phyloP scores from a whole-genome alignment of 148 eudicot species.

The Amaranthus cruentus region DNA sequence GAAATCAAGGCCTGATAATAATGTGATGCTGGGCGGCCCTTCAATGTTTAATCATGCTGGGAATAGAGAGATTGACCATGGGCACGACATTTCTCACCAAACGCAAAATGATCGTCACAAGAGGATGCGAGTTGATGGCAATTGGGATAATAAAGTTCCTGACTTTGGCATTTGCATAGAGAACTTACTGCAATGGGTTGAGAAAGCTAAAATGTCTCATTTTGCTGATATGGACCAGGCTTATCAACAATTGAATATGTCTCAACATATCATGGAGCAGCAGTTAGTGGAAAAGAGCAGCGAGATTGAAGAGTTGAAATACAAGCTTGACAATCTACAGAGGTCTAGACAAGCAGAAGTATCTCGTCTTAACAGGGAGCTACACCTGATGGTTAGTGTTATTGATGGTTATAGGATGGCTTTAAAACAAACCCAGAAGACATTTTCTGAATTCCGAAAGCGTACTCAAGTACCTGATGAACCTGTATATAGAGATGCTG shows the following conservation, averaged over 20 bases:
- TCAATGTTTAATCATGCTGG: constrained; percentile 37
- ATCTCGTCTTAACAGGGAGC: constrained; percentile 61
- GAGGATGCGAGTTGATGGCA: constrained; percentile 50
- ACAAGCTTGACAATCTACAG: constrained; percentile 46
- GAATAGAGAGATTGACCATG: constrained; percentile 54
- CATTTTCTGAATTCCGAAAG: constrained; percentile 59
- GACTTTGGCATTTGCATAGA: constrained; percentile 47
- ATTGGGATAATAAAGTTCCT: constrained; percentile 40
- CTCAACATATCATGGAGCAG: constrained; percentile 34
- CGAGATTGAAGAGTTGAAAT: constrained; percentile 43
- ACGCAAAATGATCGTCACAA: constrained; percentile 37
- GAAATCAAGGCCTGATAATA: constrained; percentile 35
- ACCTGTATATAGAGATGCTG: constrained; percentile 78
- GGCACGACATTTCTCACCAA: constrained; percentile 39
- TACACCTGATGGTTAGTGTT: constrained; percentile 56
- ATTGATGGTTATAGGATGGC: constrained; percentile 70
- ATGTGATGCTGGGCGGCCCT: constrained; percentile 32
- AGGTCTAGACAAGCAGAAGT: constrained; percentile 41
- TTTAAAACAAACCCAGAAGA: constrained; percentile 47
- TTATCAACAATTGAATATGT: constrained; percentile 26
- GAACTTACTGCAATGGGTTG: constrained; percentile 38
- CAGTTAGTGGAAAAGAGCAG: constrained; percentile 39
- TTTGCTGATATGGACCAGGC: constrained; percentile 32
- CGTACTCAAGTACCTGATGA: constrained; percentile 45
- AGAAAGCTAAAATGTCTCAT: constrained; percentile 38